phyloP scores from a whole-genome alignment of 805 yeast species.

The Isabelozyma rhagii region DNA sequence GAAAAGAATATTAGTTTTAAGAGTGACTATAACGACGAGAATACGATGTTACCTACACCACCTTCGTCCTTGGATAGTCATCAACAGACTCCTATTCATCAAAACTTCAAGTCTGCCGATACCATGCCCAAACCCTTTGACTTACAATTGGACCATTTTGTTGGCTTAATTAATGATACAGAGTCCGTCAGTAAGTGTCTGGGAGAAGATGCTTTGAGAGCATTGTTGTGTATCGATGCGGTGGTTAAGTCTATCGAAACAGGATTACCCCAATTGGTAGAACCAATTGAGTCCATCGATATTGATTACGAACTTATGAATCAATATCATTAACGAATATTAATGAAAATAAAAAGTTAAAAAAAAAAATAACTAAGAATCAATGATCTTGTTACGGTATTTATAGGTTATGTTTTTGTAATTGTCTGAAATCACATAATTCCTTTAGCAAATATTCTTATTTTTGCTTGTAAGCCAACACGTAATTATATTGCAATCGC shows the following conservation, averaged over 20 bases:
- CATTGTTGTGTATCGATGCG: constrained; percentile 34
- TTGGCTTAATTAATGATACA: constrained; percentile 28
- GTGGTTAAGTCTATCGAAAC: constrained; percentile 28
- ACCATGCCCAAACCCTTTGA: constrained; percentile 30
- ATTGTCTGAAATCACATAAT: too few relatives aligned
- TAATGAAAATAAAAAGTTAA: background rate
- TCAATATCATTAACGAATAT: background rate
- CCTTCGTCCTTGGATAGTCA: constrained; percentile 27
- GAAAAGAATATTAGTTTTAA: constrained; percentile 2
- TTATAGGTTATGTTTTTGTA: too few relatives aligned
- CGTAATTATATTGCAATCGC: too few relatives aligned
- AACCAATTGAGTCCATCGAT: constrained; percentile 1
- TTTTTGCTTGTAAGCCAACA: too few relatives aligned
- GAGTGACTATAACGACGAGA: constrained; percentile 4
- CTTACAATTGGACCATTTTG: constrained; percentile 37
- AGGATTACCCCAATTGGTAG: constrained; percentile 19
- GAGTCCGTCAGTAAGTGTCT: constrained; percentile 24
- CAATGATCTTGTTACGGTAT: background rate
- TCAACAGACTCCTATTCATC: constrained; percentile 15
- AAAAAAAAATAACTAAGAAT: too few relatives aligned
- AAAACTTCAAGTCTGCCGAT: constrained; percentile 3
- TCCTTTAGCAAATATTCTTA: too few relatives aligned
- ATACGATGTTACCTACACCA: constrained; percentile 21
- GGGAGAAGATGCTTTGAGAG: constrained; percentile 32
- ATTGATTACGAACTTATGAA: background rate